Conservation (phyloP, 129 eudicot species). For the Centella asiatica region DNA sequence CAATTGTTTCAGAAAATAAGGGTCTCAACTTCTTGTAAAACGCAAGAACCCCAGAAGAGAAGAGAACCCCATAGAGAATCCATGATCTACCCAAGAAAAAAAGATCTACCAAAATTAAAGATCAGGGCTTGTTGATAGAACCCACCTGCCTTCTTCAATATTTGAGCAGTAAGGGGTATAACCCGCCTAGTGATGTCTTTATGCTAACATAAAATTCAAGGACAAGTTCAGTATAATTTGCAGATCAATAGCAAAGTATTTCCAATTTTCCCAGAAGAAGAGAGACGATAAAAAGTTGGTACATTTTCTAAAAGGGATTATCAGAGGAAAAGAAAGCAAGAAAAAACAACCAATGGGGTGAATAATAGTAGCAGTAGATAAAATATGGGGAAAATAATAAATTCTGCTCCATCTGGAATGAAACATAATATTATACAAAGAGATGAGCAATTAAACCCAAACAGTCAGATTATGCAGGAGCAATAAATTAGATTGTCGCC, state of each 20-base stretch:
- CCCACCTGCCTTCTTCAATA: neutral
- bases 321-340: too few species aligned
- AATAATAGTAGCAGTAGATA: too few species aligned
- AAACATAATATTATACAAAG: neutral
- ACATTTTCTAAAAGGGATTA: too few species aligned
- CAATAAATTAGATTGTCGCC: slow-evolving; percentile 1
- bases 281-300: too few species aligned
- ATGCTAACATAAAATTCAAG: neutral
- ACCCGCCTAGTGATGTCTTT: neutral
- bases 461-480: neutral
- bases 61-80: neutral
- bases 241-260: too few species aligned
- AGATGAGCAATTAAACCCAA: neutral
- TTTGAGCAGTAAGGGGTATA: neutral
- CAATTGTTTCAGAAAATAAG: neutral
- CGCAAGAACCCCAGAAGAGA: neutral
- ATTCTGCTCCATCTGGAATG: neutral
- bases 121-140: neutral
- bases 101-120: neutral
- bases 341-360: too few species aligned
- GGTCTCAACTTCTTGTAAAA: neutral
- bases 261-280: too few species aligned
- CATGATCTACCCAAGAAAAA: slow-evolving; percentile 2
- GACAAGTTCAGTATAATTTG: neutral
- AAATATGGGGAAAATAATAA: too few species aligned